phyloP scores from a whole-genome alignment of 768 basidiomycete species.

The Agaricus sinodeliciosus region DNA sequence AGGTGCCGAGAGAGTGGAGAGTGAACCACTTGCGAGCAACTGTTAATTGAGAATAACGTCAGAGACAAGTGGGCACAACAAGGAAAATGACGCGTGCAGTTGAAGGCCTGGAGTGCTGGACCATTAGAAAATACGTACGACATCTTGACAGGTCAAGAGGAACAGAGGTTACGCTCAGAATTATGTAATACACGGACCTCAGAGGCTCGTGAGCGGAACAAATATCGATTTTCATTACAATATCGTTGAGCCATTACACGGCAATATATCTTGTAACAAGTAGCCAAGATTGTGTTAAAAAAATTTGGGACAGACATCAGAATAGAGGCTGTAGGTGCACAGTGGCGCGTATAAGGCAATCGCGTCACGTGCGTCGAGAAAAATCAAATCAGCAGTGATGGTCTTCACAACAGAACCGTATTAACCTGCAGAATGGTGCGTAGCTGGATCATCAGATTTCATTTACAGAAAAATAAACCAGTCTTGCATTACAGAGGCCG shows the following conservation, averaged over 20 bases:
- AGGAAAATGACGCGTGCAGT: background rate
- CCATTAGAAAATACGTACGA: conserved; percentile 1
- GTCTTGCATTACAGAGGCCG: conserved; percentile 44
- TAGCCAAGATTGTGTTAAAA: too few relatives aligned
- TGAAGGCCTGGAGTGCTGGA: conserved; percentile 4
- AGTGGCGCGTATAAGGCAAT: too few relatives aligned
- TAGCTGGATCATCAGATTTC: background rate
- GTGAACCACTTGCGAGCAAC: conserved; percentile 37
- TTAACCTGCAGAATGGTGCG: conserved; percentile 7
- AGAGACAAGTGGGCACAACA: background rate
- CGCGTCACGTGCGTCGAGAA: too few relatives aligned
- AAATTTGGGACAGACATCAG: too few relatives aligned
- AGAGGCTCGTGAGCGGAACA: too few relatives aligned
- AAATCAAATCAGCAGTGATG: too few relatives aligned
- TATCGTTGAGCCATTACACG: too few relatives aligned
- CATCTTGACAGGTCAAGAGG: background rate
- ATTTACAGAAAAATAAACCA: background rate
- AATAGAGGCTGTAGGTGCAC: too few relatives aligned
- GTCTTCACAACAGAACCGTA: background rate
- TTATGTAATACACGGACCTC: too few relatives aligned
- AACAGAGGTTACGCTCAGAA: too few relatives aligned
- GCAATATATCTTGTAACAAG: too few relatives aligned
- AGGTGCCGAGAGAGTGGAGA: conserved; percentile 27
- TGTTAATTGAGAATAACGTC: background rate
- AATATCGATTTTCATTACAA: too few relatives aligned